Evolutionary conservation across 495 filamentous ascomycete species (phyloP), one percentile per base, ranked within the genome.

Genomic region (Acidomyces sp.): DNA sequence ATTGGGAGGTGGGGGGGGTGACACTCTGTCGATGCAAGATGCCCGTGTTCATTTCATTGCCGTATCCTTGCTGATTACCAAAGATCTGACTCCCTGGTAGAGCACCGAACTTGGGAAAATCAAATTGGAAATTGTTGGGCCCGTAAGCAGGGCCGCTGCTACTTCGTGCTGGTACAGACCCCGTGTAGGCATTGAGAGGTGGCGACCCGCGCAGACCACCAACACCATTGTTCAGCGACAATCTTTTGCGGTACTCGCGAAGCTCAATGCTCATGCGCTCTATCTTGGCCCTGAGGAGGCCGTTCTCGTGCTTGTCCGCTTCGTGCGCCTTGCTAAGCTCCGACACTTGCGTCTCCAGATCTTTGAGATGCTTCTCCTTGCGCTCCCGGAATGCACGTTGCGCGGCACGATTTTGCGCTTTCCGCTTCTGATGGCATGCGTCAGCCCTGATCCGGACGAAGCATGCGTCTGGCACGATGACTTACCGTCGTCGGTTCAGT

Each of bases 301-400:
- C 76, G 52, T 96, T 96, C 61, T 96, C 86, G 48, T 85, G 75
- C 55, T 78, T 90, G 25, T 86, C 69, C 19, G 74, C 65, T 47
- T 93, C 78, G 1, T 88, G 92, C 2, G 72, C 69, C 62, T 87
- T 87, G 57, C 92, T 80, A n/a, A 99, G 65, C 52, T 93, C 86
- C 15, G 82, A 70, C 16, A 96, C 90, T 58, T 95, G 95, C 34
- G 77, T 83, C 60, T 99, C 90, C 19, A 99, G 67, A 54, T 99
- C 92, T 57, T 88, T 93, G 30, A 99, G 56, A 54, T 99, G 90
- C 62, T 84, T 93, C 63, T 99, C 90, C 64, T 99, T 99, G 34
- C 90, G 82, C 58, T 99, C 90, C 18, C 90, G 74, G 73, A 99
- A 99, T 5, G 90, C 90, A 29, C 90, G 74, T 63, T 99, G 90